A percentile compares a stretch with the other conserved stretches of the same genome.
phyloP scores from a whole-genome alignment of 2,329 filamentous ascomycete genomes.

The Diaporthe longicolla region DNA sequence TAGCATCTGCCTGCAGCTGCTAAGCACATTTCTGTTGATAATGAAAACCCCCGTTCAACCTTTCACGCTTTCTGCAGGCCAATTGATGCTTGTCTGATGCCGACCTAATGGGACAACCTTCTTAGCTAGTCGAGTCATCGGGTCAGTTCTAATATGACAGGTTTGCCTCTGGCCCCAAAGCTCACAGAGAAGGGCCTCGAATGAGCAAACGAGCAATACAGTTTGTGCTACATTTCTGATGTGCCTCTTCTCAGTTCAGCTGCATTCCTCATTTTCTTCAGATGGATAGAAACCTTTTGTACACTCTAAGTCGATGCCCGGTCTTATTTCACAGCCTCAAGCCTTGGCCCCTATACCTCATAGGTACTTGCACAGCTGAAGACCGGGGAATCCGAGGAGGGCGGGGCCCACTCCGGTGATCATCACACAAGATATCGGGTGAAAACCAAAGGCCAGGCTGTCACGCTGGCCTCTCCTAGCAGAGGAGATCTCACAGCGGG shows the following conservation, averaged over 20 bases:
- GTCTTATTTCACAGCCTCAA: neutral
- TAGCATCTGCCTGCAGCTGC: neutral
- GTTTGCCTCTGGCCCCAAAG: neutral
- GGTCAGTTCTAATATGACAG: neutral
- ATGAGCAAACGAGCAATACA: neutral
- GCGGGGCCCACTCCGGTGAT: neutral
- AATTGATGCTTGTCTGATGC: neutral
- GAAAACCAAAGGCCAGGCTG: neutral
- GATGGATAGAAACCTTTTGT: neutral
- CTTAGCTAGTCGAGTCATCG: neutral
- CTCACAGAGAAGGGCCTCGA: too few species aligned
- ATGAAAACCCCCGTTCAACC: too few species aligned
- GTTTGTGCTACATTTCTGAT: neutral
- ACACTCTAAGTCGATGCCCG: neutral
- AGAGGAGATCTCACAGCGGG: neutral
- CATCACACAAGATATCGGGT: neutral
- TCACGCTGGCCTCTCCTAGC: neutral
- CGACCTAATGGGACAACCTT: fast-evolving
- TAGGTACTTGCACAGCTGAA: neutral
- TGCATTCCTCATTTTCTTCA: neutral
- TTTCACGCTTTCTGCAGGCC: neutral
- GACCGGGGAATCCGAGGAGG: neutral
- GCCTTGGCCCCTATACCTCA: neutral
- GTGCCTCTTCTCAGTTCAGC: neutral
- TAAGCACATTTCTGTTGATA: neutral